phyloP scores from a whole-genome alignment of 2,329 filamentous ascomycete species.

The Trichoderma sp. region DNA sequence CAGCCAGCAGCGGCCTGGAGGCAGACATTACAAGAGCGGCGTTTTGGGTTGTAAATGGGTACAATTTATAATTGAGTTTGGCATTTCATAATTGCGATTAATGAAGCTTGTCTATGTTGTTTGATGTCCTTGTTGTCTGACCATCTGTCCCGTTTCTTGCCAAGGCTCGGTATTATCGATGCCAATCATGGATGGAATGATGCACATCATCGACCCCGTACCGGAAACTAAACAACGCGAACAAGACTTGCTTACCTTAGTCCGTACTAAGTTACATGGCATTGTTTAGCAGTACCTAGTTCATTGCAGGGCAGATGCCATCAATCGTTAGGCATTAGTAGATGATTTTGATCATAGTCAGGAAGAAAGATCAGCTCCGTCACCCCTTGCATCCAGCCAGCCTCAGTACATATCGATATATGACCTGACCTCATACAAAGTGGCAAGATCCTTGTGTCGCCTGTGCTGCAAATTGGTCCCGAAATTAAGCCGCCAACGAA shows the following conservation, averaged over 20 bases:
- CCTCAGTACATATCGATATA: not conserved
- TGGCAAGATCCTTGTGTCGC: not conserved
- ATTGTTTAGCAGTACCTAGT: not conserved
- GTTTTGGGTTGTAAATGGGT: slow-evolving; percentile 2
- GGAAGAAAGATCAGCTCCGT: not conserved
- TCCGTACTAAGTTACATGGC: not conserved
- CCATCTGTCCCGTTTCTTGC: not conserved
- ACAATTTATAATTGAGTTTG: not conserved
- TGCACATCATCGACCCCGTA: not conserved
- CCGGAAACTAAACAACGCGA: not conserved
- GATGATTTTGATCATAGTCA: not conserved
- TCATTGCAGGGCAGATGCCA: not conserved
- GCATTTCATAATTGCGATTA: not conserved
- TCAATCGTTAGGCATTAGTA: not conserved
- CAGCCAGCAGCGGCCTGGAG: not conserved
- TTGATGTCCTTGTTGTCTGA: not conserved
- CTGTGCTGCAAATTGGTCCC: slow-evolving; percentile 10
- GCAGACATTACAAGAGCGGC: not conserved
- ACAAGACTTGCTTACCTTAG: not conserved
- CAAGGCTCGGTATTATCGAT: not conserved
- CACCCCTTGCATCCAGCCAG: not conserved
- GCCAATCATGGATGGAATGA: not conserved
- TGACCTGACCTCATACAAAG: not conserved
- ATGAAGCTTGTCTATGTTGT: not conserved
- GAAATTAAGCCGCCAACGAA: slow-evolving; percentile 26